phyloP scores from a whole-genome alignment of 768 basidiomycete species.

The Hygrocybe coccinea region DNA sequence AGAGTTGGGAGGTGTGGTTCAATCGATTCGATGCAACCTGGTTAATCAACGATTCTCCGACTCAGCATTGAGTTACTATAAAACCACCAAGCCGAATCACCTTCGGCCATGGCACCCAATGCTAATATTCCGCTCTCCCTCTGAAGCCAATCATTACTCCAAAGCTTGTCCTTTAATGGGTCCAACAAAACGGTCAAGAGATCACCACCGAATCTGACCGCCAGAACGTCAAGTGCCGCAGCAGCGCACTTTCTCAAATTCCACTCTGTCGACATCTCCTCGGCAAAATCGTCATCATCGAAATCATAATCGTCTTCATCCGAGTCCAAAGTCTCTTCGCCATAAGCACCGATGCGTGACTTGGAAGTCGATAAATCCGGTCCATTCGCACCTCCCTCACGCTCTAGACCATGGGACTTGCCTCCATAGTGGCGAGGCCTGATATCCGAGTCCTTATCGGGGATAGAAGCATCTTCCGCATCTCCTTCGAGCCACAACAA shows the following conservation, averaged over 20 bases:
- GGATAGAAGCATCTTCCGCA: slow-evolving; percentile 81
- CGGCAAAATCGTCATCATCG: slow-evolving; percentile 89
- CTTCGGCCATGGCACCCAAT: slow-evolving; percentile 97
- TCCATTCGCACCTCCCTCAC: slow-evolving; percentile 48
- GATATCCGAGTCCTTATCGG: slow-evolving; percentile 93
- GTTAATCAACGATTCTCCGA: background rate
- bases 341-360: slow-evolving; percentile 58
- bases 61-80: background rate
- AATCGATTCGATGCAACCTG: slow-evolving; percentile 94
- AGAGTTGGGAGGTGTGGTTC: slow-evolving; percentile 92
- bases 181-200: slow-evolving; percentile 83
- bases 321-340: slow-evolving; percentile 75
- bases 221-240: slow-evolving; percentile 93
- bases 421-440: slow-evolving; percentile 89
- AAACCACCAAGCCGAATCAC: slow-evolving; percentile 39
- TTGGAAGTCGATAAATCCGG: slow-evolving; percentile 33
- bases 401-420: slow-evolving; percentile 82
- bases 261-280: slow-evolving; percentile 98
- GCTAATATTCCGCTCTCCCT: slow-evolving; percentile 95
- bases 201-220: slow-evolving; percentile 88
- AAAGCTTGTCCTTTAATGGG: slow-evolving; percentile 88
- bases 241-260: slow-evolving; percentile 98
- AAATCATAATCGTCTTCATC: slow-evolving; percentile 86
- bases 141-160: slow-evolving; percentile 89
- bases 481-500: slow-evolving; percentile 92